These are phyloP conservation scores for Tricholomella constricta DNA, from an alignment of 768 basidiomycete species.

Conservation along the genomic window DNA sequence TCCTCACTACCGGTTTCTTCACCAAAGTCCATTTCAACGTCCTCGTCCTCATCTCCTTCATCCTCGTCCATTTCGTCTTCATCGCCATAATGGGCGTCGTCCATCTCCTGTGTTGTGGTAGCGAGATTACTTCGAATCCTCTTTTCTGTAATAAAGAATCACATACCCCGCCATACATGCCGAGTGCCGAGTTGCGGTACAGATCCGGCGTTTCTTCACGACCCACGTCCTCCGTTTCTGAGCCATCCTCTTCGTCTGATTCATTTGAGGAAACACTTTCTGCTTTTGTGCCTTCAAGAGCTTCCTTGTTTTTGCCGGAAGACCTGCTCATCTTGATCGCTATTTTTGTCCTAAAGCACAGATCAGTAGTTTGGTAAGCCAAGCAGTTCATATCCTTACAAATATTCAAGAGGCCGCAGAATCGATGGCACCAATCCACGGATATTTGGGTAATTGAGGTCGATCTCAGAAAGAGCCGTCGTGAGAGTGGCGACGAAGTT, in stretches of 20 bases:
- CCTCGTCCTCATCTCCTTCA: conserved; percentile 79
- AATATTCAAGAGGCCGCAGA: conserved; percentile 82
- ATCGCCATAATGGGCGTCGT: conserved; percentile 66
- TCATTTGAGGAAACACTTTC: conserved; percentile 50
- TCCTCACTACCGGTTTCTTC: conserved; percentile 84
- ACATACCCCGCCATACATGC: conserved; percentile 91
- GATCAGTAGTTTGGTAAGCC: conserved; percentile 12
- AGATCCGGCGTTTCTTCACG: conserved; percentile 89
- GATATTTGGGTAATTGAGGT: conserved; percentile 94
- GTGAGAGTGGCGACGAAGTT: conserved; percentile 91
- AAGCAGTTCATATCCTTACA: conserved; percentile 53
- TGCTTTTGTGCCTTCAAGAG: conserved; percentile 46
- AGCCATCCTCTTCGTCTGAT: conserved; percentile 62
- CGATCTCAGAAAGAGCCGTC: conserved; percentile 85
- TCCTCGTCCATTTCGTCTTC: conserved; percentile 84
- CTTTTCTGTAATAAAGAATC: background rate
- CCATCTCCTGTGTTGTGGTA: conserved; percentile 68
- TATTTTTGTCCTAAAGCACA: conserved; percentile 73
- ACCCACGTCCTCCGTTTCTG: conserved; percentile 53
- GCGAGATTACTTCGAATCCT: conserved; percentile 9
- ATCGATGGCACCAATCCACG: conserved; percentile 84
- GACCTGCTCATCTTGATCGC: conserved; percentile 98
- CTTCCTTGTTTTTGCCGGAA: conserved; percentile 65
- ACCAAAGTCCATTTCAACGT: conserved; percentile 86
- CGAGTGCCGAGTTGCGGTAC: conserved; percentile 94